Conservation (phyloP, 2,329 filamentous ascomycete genomes). For the Microdochium bolleyi region DNA sequence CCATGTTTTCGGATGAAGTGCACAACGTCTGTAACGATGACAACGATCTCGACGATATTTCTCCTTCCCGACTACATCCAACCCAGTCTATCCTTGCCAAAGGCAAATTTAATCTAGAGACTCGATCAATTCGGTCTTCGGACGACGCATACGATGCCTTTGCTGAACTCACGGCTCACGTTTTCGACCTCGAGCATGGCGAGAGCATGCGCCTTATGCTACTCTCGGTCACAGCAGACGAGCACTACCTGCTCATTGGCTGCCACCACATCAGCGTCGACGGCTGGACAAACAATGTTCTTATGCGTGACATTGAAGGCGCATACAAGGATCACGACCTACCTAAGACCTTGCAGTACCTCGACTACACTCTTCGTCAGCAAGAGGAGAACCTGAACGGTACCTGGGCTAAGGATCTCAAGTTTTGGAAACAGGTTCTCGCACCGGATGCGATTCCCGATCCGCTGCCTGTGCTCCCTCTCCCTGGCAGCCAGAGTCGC, state of each 20-base stretch:
- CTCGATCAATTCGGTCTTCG: background rate
- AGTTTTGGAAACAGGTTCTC: background rate
- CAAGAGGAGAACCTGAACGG: too few relatives aligned
- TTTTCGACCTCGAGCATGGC: conserved; percentile 5
- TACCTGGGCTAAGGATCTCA: too few relatives aligned
- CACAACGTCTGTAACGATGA: too few relatives aligned
- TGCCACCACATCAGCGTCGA: conserved; percentile 5
- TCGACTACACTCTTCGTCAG: too few relatives aligned
- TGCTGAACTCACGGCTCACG: conserved; percentile 1
- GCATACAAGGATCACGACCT: background rate
- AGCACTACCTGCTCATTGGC: conserved; percentile 5
- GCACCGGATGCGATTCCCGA: background rate
- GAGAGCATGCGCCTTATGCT: conserved; percentile 4
- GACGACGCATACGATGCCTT: background rate
- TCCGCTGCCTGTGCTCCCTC: background rate
- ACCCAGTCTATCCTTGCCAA: background rate
- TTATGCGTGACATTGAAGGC: conserved; percentile 3
- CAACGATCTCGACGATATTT: too few relatives aligned
- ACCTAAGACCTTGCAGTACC: too few relatives aligned
- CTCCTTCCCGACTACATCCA: background rate
- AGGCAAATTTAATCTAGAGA: conserved; percentile 1
- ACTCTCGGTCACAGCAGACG: conserved; percentile 1
- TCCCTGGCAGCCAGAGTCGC: background rate
- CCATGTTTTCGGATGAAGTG: background rate
- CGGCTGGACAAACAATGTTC: conserved; percentile 2